Percentiles rank a stretch among this genome's conserved stretches.
Evolutionary conservation across 2,329 filamentous ascomycete species (phyloP).

Genomic region (Aspergillus sp.): DNA sequence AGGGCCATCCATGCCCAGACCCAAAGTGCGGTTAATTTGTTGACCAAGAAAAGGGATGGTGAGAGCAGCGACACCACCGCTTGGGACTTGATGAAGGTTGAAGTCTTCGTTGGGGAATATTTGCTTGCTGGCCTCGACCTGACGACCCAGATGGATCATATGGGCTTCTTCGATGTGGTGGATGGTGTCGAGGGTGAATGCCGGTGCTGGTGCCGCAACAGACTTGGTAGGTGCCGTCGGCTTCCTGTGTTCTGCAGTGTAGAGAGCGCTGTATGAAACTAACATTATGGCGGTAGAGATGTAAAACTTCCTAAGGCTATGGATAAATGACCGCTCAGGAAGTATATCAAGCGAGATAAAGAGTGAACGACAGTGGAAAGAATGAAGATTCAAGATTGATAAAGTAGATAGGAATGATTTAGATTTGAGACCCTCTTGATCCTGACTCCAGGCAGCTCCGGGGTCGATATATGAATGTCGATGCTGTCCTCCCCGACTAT

Average conservation of each 20-base stretch:
- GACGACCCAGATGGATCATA: slow-evolving; percentile 7
- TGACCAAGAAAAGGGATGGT: slow-evolving; percentile 7
- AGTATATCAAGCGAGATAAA: neutral
- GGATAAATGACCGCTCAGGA: neutral
- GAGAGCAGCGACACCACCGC: slow-evolving; percentile 7
- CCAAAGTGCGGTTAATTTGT: slow-evolving; percentile 11
- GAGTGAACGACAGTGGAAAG: neutral
- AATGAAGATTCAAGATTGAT: neutral
- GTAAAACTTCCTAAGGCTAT: neutral
- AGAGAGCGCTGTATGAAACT: slow-evolving; percentile 1
- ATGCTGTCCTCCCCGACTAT: no score
- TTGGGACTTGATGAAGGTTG: slow-evolving; percentile 2
- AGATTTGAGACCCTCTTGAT: no score
- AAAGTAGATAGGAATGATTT: neutral
- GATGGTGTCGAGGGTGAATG: slow-evolving; percentile 3
- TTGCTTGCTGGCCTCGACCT: slow-evolving; percentile 7
- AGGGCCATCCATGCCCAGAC: slow-evolving; percentile 12
- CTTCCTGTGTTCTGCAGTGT: slow-evolving; percentile 3
- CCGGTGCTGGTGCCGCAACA: slow-evolving; percentile 1
- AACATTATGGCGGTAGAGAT: slow-evolving; percentile 3
- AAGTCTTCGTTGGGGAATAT: slow-evolving; percentile 7
- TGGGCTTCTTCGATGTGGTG: slow-evolving; percentile 10
- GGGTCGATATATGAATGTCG: neutral
- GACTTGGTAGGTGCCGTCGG: neutral
- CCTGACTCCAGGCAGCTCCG: no score